Evolutionary conservation across 2,329 filamentous ascomycete species (phyloP).

Genomic region (Microdochium nivale): DNA sequence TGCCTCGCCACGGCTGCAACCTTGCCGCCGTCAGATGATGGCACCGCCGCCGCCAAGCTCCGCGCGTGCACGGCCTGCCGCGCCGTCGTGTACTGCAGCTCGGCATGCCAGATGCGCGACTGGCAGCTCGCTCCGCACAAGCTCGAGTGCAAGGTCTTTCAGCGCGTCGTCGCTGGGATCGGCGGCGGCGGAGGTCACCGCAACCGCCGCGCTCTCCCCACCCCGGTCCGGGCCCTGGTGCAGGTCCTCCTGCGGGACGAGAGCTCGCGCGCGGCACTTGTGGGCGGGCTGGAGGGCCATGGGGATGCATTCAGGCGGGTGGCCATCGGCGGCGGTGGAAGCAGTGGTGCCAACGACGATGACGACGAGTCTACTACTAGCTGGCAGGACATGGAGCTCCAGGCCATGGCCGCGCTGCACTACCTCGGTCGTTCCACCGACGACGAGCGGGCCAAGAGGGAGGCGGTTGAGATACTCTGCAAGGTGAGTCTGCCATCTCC

Average conservation of each 20-base stretch:
- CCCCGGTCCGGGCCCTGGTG: constrained; percentile 44
- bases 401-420: constrained; percentile 39
- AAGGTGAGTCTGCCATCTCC: constrained; percentile 30
- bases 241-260: constrained; percentile 33
- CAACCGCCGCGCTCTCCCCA: constrained; percentile 38
- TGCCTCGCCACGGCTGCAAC: constrained; percentile 27
- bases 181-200: too few relatives aligned
- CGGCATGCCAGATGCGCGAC: constrained; percentile 42
- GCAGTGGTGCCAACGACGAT: not conserved
- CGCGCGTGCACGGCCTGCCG: constrained; percentile 44
- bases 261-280: constrained; percentile 18
- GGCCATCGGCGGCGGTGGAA: too few relatives aligned
- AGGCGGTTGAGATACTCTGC: constrained; percentile 40
- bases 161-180: constrained; percentile 25
- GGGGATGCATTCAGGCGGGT: constrained; percentile 25
- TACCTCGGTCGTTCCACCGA: constrained; percentile 31
- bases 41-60: constrained; percentile 8
- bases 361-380: constrained; percentile 6
- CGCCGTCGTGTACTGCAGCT: constrained; percentile 44
- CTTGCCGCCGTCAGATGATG: constrained; percentile 10
- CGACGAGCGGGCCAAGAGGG: constrained; percentile 22
- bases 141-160: constrained; percentile 41
- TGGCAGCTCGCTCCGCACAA: constrained; percentile 42
- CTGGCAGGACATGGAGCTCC: constrained; percentile 39
- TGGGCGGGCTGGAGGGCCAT: constrained; percentile 38